These are phyloP conservation scores for Plectranthus barbatus DNA, from an alignment of 257 asterid genomes.

Conservation along the genomic window DNA sequence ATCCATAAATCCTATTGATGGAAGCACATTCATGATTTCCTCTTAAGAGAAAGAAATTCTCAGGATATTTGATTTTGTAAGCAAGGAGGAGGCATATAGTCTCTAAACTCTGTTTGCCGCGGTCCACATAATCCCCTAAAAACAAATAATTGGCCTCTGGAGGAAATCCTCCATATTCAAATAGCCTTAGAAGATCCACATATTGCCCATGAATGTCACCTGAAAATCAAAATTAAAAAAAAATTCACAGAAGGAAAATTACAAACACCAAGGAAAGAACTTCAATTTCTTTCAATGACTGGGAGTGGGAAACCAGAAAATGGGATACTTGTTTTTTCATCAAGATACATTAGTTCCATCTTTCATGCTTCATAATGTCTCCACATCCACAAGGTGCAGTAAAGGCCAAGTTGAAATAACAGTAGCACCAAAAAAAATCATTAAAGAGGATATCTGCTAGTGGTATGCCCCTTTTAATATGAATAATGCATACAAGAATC, in stretches of 20 bases:
- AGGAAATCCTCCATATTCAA: conserved; percentile 71
- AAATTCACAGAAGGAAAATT: not conserved
- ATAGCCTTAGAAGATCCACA: conserved; percentile 65
- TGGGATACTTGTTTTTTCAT: not conserved
- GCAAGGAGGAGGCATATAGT: conserved; percentile 73
- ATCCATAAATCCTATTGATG: conserved; percentile 66
- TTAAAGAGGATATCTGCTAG: not conserved
- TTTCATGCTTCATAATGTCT: not conserved
- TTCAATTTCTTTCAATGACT: not conserved
- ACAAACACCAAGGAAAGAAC: not conserved
- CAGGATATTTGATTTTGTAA: conserved; percentile 69
- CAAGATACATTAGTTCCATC: not conserved
- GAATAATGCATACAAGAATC: not conserved
- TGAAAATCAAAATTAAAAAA: conserved; percentile 20
- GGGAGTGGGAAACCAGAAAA: not conserved
- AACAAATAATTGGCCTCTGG: conserved; percentile 71
- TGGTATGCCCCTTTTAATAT: not conserved
- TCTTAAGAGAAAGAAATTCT: conserved; percentile 64
- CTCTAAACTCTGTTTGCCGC: conserved; percentile 70
- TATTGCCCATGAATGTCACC: conserved; percentile 78
- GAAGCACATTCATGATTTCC: conserved; percentile 77
- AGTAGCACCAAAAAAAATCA: not conserved
- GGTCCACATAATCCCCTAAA: conserved; percentile 70
- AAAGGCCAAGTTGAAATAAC: not conserved
- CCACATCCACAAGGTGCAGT: not conserved